phyloP scores from a whole-genome alignment of 192 early-diverging fungal genomes.

The Neocallimastix lanati region DNA sequence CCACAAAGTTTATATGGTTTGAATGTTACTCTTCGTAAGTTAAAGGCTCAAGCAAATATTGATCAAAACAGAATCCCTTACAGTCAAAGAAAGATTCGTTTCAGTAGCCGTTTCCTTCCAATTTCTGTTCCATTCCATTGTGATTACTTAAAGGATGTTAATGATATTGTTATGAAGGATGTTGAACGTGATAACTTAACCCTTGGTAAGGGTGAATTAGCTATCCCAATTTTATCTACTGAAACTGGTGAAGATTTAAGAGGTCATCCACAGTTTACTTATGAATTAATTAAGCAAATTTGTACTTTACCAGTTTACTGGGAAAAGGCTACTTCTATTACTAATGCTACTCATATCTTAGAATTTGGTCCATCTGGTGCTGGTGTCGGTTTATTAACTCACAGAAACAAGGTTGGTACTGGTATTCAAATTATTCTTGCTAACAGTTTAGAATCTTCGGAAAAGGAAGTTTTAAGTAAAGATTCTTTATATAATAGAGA shows the following conservation, averaged over 20 bases:
- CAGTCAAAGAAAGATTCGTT: conserved; percentile 78
- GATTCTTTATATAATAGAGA: conserved; percentile 62
- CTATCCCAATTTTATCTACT: conserved; percentile 60
- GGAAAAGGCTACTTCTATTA: conserved; percentile 36
- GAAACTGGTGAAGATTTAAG: conserved; percentile 37
- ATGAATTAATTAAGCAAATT: conserved; percentile 47
- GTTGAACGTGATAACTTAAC: conserved; percentile 37
- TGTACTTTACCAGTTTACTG: conserved; percentile 53
- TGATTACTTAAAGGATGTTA: conserved; percentile 48
- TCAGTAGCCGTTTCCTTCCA: conserved; percentile 79
- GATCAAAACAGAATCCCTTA: conserved; percentile 78
- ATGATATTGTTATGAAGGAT: conserved; percentile 45
- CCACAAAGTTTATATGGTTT: conserved; percentile 83
- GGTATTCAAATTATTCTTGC: conserved; percentile 58
- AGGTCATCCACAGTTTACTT: conserved; percentile 40
- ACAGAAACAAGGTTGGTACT: conserved; percentile 71
- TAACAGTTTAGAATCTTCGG: conserved; percentile 40
- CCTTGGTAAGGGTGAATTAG: conserved; percentile 44
- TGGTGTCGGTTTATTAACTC: conserved; percentile 66
- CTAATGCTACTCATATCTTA: conserved; percentile 66
- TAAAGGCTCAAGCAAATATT: conserved; percentile 65
- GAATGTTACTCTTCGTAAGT: conserved; percentile 74
- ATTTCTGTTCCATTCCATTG: conserved; percentile 85
- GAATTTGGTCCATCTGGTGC: conserved; percentile 86
- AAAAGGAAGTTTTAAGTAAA: conserved; percentile 47